Percentiles rank a stretch among this genome's conserved stretches.
Conservation (phyloP, 2,329 filamentous ascomycete species). For the Botrytis hyacinthi region DNA sequence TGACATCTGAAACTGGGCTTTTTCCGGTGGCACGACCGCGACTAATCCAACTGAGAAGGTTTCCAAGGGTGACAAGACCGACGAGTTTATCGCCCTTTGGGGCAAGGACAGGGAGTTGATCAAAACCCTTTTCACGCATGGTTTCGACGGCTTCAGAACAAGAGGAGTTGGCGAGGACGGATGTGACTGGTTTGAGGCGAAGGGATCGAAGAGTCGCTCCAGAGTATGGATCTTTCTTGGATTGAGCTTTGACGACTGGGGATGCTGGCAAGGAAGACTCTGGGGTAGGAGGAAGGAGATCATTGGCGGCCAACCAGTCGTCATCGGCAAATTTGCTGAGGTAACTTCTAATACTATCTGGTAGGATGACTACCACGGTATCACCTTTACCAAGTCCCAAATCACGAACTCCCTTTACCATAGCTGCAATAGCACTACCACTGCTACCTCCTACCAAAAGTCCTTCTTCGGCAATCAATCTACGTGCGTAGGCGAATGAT, state of each 20-base stretch:
- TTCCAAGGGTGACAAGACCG: slow-evolving; percentile 90
- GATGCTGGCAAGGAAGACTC: slow-evolving; percentile 43
- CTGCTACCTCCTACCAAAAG: slow-evolving; percentile 91
- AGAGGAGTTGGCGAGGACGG: slow-evolving; percentile 65
- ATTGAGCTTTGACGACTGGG: slow-evolving; percentile 41
- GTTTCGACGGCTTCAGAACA: slow-evolving; percentile 92
- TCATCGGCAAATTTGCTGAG: slow-evolving; percentile 98
- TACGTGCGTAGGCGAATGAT: slow-evolving; percentile 85
- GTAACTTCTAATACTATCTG: slow-evolving; percentile 96
- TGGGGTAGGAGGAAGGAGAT: slow-evolving; percentile 69
- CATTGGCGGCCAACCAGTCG: slow-evolving; percentile 97
- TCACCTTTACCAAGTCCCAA: slow-evolving; percentile 77
- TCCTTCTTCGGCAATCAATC: slow-evolving; percentile 91
- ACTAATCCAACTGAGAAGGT: slow-evolving; percentile 87
- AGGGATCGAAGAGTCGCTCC: slow-evolving; percentile 78
- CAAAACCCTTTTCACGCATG: slow-evolving; percentile 97
- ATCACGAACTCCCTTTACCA: slow-evolving; percentile 74
- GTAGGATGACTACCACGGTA: slow-evolving; percentile 84
- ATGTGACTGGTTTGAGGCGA: slow-evolving; percentile 89
- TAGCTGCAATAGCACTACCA: slow-evolving; percentile 84
- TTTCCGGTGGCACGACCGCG: slow-evolving; percentile 73
- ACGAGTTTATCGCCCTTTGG: slow-evolving; percentile 70
- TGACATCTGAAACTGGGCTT: slow-evolving; percentile 78
- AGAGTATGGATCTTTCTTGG: slow-evolving; percentile 64
- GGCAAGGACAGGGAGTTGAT: slow-evolving; percentile 88